Conservation (phyloP, 1,284 basidiomycete genomes). For the Ganoderma multipileum region DNA sequence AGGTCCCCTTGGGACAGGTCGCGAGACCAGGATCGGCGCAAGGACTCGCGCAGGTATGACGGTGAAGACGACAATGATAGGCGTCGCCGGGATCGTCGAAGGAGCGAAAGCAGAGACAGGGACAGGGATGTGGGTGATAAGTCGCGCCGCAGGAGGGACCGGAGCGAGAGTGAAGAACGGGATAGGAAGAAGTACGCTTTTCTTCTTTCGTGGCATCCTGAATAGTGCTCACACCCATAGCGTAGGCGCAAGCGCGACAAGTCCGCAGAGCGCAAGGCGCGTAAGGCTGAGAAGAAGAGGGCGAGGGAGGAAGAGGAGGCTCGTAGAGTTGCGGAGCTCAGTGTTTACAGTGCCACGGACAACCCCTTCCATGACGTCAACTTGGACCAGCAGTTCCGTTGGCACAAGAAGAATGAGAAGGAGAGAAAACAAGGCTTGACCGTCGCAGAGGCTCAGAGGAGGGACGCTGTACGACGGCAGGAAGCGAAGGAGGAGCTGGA, state of each 20-base stretch:
- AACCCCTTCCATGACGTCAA: slow-evolving; percentile 99
- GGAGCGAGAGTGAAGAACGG: slow-evolving; percentile 44
- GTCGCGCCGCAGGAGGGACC: slow-evolving; percentile 48
- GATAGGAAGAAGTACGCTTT: slow-evolving; percentile 64
- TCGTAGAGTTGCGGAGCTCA: slow-evolving; percentile 86
- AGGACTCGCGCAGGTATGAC: slow-evolving; percentile 42
- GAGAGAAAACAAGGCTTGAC: slow-evolving; percentile 90
- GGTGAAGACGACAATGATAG: slow-evolving; percentile 42
- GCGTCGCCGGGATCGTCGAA: slow-evolving; percentile 47
- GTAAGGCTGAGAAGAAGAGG: slow-evolving; percentile 84
- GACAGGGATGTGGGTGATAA: slow-evolving; percentile 40
- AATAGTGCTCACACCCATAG: slow-evolving; percentile 15
- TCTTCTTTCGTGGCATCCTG: background rate
- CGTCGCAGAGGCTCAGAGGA: slow-evolving; percentile 78
- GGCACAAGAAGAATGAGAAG: slow-evolving; percentile 98
- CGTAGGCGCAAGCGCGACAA: slow-evolving; percentile 80
- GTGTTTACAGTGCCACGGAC: slow-evolving; percentile 92
- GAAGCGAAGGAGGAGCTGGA: slow-evolving; percentile 98
- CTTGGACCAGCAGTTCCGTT: slow-evolving; percentile 93
- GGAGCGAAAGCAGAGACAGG: slow-evolving; percentile 50
- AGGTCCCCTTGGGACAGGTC: slow-evolving; percentile 33
- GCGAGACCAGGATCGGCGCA: slow-evolving; percentile 35
- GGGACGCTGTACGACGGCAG: slow-evolving; percentile 82
- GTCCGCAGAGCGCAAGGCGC: slow-evolving; percentile 76
- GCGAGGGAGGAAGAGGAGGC: slow-evolving; percentile 87